phyloP scores from a whole-genome alignment of 2,329 filamentous ascomycete species.

The Hysterium pulicare region DNA sequence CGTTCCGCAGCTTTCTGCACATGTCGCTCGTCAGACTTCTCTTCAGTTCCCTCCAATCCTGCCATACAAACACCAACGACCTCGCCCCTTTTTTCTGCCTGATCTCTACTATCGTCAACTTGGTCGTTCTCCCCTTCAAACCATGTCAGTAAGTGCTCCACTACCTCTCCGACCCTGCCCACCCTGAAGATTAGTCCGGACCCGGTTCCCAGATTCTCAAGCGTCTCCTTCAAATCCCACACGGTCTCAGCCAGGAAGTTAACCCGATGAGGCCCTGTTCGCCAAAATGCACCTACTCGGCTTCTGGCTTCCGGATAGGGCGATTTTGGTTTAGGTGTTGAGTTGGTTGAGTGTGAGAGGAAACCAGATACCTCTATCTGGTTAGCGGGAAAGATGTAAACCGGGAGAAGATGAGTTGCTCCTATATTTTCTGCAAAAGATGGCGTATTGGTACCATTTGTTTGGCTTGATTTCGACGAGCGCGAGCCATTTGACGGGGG shows the following conservation, averaged over 20 bases:
- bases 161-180: conserved; percentile 58
- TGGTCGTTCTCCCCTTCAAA: conserved; percentile 24
- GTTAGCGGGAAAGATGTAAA: conserved; percentile 66
- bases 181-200: conserved; percentile 57
- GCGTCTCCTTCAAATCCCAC: conserved; percentile 65
- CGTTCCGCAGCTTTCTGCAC: conserved; percentile 54
- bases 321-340: conserved; percentile 37
- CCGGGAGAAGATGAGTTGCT: conserved; percentile 65
- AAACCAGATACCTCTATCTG: conserved; percentile 76
- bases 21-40: conserved; percentile 60
- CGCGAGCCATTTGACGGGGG: conserved; percentile 22
- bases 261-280: conserved; percentile 68
- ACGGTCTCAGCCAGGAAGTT: conserved; percentile 70
- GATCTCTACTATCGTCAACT: conserved; percentile 17
- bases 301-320: conserved; percentile 70
- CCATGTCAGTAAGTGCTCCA: conserved; percentile 55
- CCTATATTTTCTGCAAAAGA: conserved; percentile 1
- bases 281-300: conserved; percentile 64
- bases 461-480: background rate
- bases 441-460: background rate
- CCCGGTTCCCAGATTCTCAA: conserved; percentile 59
- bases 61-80: conserved; percentile 72
- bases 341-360: conserved; percentile 46
- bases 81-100: conserved; percentile 34
- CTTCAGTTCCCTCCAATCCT: conserved; percentile 65